Base-by-base conservation (phyloP, 352 stramenopile genomes). In the Phytophthora macrochlamydospora region DNA sequence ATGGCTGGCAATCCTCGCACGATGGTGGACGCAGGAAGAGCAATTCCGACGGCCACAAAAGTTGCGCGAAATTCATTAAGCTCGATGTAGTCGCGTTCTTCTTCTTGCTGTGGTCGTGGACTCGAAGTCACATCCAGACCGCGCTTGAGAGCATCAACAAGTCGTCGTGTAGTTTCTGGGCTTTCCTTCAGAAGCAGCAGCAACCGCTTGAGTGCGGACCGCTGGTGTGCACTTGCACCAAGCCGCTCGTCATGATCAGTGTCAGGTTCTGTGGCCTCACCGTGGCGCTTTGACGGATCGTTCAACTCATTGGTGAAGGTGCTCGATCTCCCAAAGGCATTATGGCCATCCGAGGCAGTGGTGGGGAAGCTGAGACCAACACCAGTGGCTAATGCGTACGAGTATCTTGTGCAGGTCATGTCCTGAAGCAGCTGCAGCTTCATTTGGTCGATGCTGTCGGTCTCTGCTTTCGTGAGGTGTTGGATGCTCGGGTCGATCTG, bases 381-480 rank as follows among this genome's bases (percentile, higher is more conserved):
- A 7, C 85, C 85, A 0, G 81, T 90, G 5, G 75, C 62, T 18
- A 93, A 46, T 0, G 85, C 81, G 50, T 93, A 79, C 49, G 85
- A 91, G 65, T 93, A 93, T 29, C 76, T 76, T 6, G 85, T 93
- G 32, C 89, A 76, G 0, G 82, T 9, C 2, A 68, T 64, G 5
- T 65, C 74, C 14, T 76, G 63, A 2, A 91, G 59, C 13, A 85
- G 48, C 37, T 86, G 65, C 13, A 94, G 69, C 45, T 90, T 91
- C 62, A 87, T 86, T 35, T 75, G 68, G 49, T 94, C 85, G n/a
- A 91, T 79, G 61, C 82, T 90, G 55, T 94, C 83, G n/a, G 85
- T 83, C 49, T 92, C 48, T 0, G 46, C 66, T n/a, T 84, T 84
- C 0, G 83, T 90, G 53, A 94, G 64, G 50, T 92, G 76, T 48